Percentiles rank a stretch among this genome's conserved stretches.
phyloP scores from a whole-genome alignment of 1,284 basidiomycete genomes.

The Xanthoconium separans region DNA sequence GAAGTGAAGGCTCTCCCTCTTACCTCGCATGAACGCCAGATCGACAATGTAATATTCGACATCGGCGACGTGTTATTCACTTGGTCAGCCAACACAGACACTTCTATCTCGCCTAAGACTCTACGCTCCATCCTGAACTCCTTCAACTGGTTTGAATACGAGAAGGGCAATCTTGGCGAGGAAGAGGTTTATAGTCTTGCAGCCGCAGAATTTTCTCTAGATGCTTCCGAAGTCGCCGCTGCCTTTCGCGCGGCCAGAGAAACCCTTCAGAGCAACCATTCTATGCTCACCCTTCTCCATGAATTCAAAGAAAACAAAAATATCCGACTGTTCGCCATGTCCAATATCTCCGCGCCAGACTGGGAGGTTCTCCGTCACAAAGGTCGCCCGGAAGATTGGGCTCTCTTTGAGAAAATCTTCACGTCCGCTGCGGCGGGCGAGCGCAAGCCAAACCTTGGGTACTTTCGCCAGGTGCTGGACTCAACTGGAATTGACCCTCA shows the following conservation, averaged over 20 bases:
- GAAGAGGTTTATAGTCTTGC: constrained; percentile 11
- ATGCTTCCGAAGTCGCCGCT: constrained; percentile 9
- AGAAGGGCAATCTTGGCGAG: constrained; percentile 22
- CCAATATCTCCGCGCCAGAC: constrained; percentile 23
- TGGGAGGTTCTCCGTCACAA: constrained; percentile 21
- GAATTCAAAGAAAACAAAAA: constrained; percentile 8
- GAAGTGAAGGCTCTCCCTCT: not conserved
- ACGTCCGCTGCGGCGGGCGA: constrained; percentile 21
- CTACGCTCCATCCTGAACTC: constrained; percentile 17
- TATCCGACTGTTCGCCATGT: constrained; percentile 24
- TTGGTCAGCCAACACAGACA: constrained; percentile 20
- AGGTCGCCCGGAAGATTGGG: constrained; percentile 17
- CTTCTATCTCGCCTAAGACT: constrained; percentile 16
- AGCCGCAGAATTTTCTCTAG: constrained; percentile 19
- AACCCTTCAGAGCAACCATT: constrained; percentile 10
- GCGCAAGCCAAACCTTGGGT: constrained; percentile 27
- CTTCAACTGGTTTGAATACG: constrained; percentile 24
- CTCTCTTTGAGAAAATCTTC: constrained; percentile 24
- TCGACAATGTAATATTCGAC: constrained; percentile 26
- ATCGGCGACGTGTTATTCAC: constrained; percentile 26
- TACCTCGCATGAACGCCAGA: constrained; percentile 11
- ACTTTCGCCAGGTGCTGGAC: constrained; percentile 18
- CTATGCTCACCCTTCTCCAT: constrained; percentile 17
- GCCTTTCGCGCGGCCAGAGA: constrained; percentile 12
- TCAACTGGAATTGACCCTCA: constrained; percentile 20